Conservation (phyloP, 768 basidiomycete species). For the Multifurca ochricompacta region DNA sequence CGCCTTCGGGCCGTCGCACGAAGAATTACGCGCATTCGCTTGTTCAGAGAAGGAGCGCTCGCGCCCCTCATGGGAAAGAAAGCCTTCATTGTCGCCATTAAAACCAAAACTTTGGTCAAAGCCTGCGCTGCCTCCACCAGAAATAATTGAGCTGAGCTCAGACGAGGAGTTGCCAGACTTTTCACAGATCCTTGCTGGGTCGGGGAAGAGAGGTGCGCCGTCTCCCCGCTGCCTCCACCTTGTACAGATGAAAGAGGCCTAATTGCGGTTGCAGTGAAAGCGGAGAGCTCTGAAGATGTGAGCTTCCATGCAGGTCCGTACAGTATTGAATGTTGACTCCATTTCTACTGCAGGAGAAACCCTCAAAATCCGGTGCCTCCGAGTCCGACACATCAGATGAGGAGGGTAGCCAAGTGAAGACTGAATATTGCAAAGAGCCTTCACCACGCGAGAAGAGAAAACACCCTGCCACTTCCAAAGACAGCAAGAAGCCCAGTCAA, state of each 20-base stretch:
- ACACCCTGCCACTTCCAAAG: slow-evolving; percentile 26
- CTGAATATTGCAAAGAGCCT: neutral
- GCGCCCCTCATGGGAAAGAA: neutral
- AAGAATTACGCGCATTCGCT: slow-evolving; percentile 41
- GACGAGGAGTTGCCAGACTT: slow-evolving; percentile 49
- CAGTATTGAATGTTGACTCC: neutral
- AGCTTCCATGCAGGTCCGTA: neutral
- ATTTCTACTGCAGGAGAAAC: neutral
- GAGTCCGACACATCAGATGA: neutral
- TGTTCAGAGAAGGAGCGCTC: slow-evolving; percentile 23
- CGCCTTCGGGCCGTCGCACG: slow-evolving; percentile 62
- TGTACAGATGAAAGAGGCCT: neutral
- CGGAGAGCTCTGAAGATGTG: neutral
- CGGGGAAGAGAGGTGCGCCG: slow-evolving; percentile 7
- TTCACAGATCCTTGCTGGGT: slow-evolving; percentile 30
- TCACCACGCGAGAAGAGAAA: slow-evolving; percentile 10
- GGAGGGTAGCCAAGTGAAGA: neutral
- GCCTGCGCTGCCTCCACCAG: slow-evolving; percentile 5
- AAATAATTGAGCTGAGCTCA: slow-evolving; percentile 22
- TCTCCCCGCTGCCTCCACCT: neutral
- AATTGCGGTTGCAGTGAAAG: neutral
- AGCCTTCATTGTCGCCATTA: slow-evolving; percentile 14
- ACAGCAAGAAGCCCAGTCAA: slow-evolving; percentile 11
- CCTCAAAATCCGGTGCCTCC: neutral
- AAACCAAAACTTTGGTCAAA: slow-evolving; percentile 13